phyloP scores from a whole-genome alignment of 2,329 filamentous ascomycete genomes.

The Ambrosiella xylebori region DNA sequence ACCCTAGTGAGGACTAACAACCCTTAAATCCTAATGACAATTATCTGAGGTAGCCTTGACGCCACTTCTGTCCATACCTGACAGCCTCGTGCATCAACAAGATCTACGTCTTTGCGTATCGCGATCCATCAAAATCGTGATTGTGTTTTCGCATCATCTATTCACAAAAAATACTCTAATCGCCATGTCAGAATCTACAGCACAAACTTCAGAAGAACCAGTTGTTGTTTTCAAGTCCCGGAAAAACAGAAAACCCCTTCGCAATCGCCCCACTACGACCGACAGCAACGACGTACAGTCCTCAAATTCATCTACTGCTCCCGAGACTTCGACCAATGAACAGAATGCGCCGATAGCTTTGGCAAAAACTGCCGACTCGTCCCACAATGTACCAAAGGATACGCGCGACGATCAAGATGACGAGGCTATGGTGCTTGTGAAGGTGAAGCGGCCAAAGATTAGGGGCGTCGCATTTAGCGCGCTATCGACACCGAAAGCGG shows the following conservation, averaged over 20 bases:
- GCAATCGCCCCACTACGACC: slow-evolving; percentile 21
- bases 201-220: slow-evolving; percentile 6
- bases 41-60: not conserved
- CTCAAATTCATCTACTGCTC: not conserved
- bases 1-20: not conserved
- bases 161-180: not conserved
- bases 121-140: not conserved
- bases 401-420: not conserved
- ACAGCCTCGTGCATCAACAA: not conserved
- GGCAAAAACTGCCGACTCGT: not conserved
- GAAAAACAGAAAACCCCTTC: slow-evolving; percentile 32
- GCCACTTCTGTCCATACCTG: not conserved
- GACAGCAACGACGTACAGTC: slow-evolving; percentile 27
- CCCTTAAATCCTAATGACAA: not conserved
- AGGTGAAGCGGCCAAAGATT: slow-evolving; percentile 29
- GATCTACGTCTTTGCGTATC: not conserved
- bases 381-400: slow-evolving; percentile 18
- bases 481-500: not conserved
- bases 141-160: not conserved
- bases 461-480: slow-evolving; percentile 41
- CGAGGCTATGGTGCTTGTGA: slow-evolving; percentile 28
- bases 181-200: not conserved
- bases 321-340: not conserved
- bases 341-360: not conserved
- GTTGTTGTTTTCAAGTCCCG: slow-evolving; percentile 35